Conservation (phyloP, 2,329 filamentous ascomycete species). For the Aspergillus nomiae region DNA sequence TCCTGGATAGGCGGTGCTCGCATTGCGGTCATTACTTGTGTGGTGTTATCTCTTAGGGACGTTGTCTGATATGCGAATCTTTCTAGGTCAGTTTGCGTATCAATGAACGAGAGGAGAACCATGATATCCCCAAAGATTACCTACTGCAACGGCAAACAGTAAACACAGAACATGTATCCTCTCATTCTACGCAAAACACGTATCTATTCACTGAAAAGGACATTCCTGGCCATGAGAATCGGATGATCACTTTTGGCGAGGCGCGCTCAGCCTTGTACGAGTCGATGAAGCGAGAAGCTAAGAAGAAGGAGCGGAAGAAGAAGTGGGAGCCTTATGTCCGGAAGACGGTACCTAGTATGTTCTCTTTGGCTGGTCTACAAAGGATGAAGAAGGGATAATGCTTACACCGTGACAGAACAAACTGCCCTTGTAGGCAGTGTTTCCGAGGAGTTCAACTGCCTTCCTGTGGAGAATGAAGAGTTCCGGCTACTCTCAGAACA, state of each 20-base stretch:
- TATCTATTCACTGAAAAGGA: constrained; percentile 95
- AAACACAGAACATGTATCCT: constrained; percentile 41
- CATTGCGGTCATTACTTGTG: neutral
- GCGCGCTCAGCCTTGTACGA: constrained; percentile 51
- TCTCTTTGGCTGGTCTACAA: neutral
- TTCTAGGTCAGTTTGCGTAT: constrained; percentile 70
- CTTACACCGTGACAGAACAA: constrained; percentile 61
- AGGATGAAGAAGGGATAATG: neutral
- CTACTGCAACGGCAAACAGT: constrained; percentile 70
- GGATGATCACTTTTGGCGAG: constrained; percentile 45
- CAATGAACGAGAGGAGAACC: constrained; percentile 67
- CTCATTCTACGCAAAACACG: constrained; percentile 69
- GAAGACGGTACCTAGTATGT: constrained; percentile 71
- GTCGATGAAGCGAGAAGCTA: constrained; percentile 47
- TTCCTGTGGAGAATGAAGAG: constrained; percentile 71
- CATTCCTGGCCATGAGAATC: constrained; percentile 70
- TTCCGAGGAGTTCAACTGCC: constrained; percentile 73
- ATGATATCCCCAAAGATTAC: constrained; percentile 84
- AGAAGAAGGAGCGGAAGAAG: constrained; percentile 53
- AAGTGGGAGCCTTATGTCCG: constrained; percentile 60
- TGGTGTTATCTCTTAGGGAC: neutral
- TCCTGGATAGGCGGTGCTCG: neutral
- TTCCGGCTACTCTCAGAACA: constrained; percentile 63
- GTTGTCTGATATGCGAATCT: constrained; percentile 24
- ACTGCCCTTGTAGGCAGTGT: constrained; percentile 74